These are phyloP conservation scores for Gynostemma pentaphyllum DNA, from an alignment of 306 rosid genomes.

Conservation along the genomic window DNA sequence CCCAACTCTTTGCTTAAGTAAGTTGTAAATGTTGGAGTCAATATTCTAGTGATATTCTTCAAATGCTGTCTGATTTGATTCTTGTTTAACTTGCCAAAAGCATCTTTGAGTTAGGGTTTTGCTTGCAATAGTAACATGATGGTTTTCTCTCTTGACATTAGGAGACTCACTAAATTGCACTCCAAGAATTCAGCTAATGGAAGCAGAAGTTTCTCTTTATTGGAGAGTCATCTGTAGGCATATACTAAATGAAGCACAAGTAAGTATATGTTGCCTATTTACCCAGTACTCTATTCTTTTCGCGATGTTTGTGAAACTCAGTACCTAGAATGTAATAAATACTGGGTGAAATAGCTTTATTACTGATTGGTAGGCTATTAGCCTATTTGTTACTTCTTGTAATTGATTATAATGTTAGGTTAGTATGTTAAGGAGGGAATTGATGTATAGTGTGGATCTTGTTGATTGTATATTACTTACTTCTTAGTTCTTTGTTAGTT, in stretches of 20 bases:
- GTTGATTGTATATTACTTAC: too few species aligned
- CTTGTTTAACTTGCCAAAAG: neutral
- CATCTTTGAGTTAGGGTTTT: neutral
- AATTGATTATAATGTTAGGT: too few species aligned
- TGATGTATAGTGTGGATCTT: too few species aligned
- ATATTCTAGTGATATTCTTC: neutral
- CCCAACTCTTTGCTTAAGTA: neutral
- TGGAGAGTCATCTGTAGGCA: constrained; percentile 73
- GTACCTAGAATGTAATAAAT: neutral
- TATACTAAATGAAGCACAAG: constrained; percentile 76
- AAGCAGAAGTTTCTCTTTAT: constrained; percentile 78
- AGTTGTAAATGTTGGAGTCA: neutral
- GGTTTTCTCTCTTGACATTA: constrained; percentile 19
- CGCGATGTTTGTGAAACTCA: neutral
- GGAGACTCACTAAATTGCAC: constrained; percentile 23
- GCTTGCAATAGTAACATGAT: constrained; percentile 6
- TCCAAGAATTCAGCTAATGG: constrained; percentile 56
- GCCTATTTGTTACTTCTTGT: too few species aligned
- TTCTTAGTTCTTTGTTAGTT: too few species aligned
- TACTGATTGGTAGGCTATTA: too few species aligned
- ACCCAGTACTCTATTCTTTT: neutral
- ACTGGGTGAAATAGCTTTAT: too few species aligned
- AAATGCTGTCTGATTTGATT: neutral
- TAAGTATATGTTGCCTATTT: constrained; percentile 30
- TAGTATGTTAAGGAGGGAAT: too few species aligned